Conservation (phyloP, 2,329 filamentous ascomycete genomes). For the Phaeoacremonium minimum region DNA sequence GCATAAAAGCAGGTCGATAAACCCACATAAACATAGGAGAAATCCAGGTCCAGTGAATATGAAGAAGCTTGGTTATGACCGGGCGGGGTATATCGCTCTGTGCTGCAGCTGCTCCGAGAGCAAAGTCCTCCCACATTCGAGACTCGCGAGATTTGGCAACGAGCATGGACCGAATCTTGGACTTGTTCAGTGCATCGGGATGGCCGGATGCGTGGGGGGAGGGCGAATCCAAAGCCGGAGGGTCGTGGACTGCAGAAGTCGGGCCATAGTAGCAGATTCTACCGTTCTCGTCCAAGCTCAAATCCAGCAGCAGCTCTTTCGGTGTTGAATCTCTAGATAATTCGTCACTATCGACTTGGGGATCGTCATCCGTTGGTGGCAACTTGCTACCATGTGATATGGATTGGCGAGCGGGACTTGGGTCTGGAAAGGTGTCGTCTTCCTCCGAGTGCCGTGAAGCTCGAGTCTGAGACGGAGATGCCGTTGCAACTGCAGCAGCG, state of each 20-base stretch:
- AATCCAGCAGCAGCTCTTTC: conserved; percentile 11
- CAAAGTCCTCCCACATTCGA: conserved; percentile 17
- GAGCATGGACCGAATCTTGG: conserved; percentile 11
- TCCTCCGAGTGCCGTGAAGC: too few relatives aligned
- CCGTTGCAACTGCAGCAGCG: background rate
- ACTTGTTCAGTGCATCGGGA: conserved; percentile 11
- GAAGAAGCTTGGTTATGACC: conserved; percentile 14
- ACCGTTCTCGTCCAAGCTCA: conserved; percentile 17
- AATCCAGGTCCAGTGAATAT: conserved; percentile 18
- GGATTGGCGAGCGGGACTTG: too few relatives aligned
- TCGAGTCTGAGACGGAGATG: too few relatives aligned
- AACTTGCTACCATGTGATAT: background rate
- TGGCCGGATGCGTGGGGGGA: conserved; percentile 7
- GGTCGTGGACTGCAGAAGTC: conserved; percentile 19
- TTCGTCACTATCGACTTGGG: background rate
- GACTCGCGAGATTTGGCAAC: conserved; percentile 15
- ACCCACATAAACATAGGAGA: conserved; percentile 21
- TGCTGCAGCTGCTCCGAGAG: conserved; percentile 15
- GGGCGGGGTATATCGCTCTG: conserved; percentile 14
- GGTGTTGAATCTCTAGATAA: conserved; percentile 5
- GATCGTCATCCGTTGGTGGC: background rate
- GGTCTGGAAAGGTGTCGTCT: too few relatives aligned
- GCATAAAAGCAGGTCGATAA: conserved; percentile 20
- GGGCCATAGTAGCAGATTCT: conserved; percentile 19
- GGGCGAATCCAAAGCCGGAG: conserved; percentile 9